phyloP scores from a whole-genome alignment of 2,329 filamentous ascomycete genomes.

The Beauveria medogensis region DNA sequence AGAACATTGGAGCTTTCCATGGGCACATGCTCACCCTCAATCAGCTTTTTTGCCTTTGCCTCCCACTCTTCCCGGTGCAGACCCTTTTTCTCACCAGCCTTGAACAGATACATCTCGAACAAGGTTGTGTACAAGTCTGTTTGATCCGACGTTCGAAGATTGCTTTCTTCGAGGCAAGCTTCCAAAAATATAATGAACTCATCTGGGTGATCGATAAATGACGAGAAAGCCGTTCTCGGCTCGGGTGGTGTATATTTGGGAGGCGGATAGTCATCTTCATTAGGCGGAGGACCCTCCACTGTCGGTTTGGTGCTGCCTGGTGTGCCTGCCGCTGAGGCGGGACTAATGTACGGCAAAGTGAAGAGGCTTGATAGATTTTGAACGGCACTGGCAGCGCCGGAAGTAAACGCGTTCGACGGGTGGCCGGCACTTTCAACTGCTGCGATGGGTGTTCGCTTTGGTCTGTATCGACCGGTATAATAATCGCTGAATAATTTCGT shows the following conservation, averaged over 20 bases:
- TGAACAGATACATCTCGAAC: slow-evolving; percentile 97
- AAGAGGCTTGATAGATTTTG: slow-evolving; percentile 80
- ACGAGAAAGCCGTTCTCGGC: slow-evolving; percentile 85
- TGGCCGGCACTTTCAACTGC: slow-evolving; percentile 29
- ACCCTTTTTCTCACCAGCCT: slow-evolving; percentile 67
- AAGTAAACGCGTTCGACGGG: slow-evolving; percentile 37
- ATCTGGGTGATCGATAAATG: slow-evolving; percentile 87
- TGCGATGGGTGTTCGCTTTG: slow-evolving; percentile 51
- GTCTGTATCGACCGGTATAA: slow-evolving; percentile 77
- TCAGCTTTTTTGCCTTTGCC: slow-evolving; percentile 78
- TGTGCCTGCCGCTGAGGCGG: slow-evolving; percentile 38
- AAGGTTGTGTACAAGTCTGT: slow-evolving; percentile 87
- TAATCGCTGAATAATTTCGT: slow-evolving; percentile 90
- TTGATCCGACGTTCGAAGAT: slow-evolving; percentile 65
- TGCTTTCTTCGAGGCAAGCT: slow-evolving; percentile 67
- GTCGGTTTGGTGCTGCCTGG: slow-evolving; percentile 42
- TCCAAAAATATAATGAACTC: slow-evolving; percentile 92
- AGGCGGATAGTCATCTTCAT: slow-evolving; percentile 36
- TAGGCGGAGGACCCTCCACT: slow-evolving; percentile 41
- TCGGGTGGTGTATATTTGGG: slow-evolving; percentile 69
- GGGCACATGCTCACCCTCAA: slow-evolving; percentile 69
- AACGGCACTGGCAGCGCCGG: slow-evolving; percentile 64
- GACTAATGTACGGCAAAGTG: slow-evolving; percentile 77
- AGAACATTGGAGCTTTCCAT: slow-evolving; percentile 95
- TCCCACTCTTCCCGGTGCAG: slow-evolving; percentile 71